These are phyloP conservation scores for Colletotrichum liriopes DNA, from an alignment of 2,329 filamentous ascomycete species.

Conservation along the genomic window DNA sequence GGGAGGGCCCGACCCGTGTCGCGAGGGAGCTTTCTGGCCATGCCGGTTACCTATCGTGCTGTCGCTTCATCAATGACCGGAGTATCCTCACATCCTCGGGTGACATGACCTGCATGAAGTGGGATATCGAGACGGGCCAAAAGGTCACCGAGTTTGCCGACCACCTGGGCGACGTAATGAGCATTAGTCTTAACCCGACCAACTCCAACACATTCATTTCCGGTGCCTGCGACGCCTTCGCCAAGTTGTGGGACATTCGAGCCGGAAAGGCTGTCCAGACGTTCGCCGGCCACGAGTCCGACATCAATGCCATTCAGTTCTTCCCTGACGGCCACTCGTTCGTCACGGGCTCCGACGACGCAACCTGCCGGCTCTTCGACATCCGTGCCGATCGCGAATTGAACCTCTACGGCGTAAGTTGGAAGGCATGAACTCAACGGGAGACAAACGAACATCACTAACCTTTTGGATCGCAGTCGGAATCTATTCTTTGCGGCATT, in stretches of 20 bases:
- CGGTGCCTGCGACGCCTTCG: conserved; percentile 98
- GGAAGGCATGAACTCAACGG: background rate
- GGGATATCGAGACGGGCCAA: conserved; percentile 98
- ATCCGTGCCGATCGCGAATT: conserved; percentile 92
- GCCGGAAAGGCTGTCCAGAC: conserved; percentile 99
- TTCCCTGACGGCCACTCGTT: conserved; percentile 99
- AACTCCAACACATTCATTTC: conserved; percentile 99
- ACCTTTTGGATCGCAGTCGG: conserved; percentile 74
- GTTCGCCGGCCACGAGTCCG: conserved; percentile 97
- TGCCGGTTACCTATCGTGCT: conserved; percentile 97
- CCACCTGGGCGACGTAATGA: conserved; percentile 99
- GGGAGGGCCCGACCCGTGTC: conserved; percentile 97
- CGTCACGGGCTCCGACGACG: conserved; percentile 97
- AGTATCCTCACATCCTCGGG: conserved; percentile 98
- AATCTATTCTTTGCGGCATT: conserved; percentile 97
- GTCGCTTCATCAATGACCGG: conserved; percentile 98
- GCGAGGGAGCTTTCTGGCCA: conserved; percentile 96
- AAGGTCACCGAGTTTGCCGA: conserved; percentile 99
- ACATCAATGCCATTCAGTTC: conserved; percentile 99
- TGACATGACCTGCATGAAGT: conserved; percentile 99
- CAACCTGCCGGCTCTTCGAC: conserved; percentile 96
- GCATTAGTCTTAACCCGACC: conserved; percentile 98
- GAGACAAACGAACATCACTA: conserved; percentile 32
- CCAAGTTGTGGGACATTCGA: conserved; percentile 98
- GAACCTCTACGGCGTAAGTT: conserved; percentile 77